These are phyloP conservation scores for Aspergillus bridgeri DNA, from an alignment of 495 filamentous ascomycete species.

Conservation along the genomic window DNA sequence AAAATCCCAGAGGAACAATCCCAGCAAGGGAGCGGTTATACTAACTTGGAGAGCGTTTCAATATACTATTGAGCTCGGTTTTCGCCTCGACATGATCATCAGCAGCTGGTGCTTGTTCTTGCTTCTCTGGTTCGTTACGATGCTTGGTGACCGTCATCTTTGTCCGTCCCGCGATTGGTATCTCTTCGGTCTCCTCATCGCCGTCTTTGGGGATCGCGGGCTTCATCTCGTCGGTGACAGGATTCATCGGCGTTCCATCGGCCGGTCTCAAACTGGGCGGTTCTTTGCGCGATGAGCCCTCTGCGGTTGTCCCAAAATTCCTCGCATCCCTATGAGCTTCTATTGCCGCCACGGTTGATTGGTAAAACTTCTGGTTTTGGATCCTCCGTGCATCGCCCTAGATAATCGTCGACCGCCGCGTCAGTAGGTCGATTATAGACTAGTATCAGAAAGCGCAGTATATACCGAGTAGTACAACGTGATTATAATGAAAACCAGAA, in stretches of 20 bases:
- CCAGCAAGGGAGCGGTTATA: constrained; percentile 19
- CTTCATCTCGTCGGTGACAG: constrained; percentile 53
- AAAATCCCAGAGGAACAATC: background rate
- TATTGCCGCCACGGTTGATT: constrained; percentile 47
- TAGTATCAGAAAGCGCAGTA: background rate
- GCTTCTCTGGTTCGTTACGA: constrained; percentile 27
- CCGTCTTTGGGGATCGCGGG: constrained; percentile 28
- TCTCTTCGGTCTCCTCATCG: constrained; percentile 38
- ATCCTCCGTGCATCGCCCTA: constrained; percentile 43
- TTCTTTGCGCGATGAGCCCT: constrained; percentile 31
- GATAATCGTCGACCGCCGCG: background rate
- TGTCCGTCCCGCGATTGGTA: constrained; percentile 65
- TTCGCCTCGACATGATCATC: constrained; percentile 40
- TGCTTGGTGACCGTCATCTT: constrained; percentile 50
- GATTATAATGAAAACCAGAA: constrained; percentile 54
- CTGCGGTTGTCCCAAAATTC: constrained; percentile 26
- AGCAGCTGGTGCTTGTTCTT: constrained; percentile 17
- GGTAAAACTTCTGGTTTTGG: constrained; percentile 50
- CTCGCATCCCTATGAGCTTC: constrained; percentile 35
- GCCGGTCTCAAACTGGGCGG: constrained; percentile 31
- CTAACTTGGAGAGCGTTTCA: constrained; percentile 80
- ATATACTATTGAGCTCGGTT: constrained; percentile 65
- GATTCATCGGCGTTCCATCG: constrained; percentile 38
- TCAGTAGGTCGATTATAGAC: background rate
- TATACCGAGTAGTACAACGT: constrained; percentile 61